phyloP scores from a whole-genome alignment of 345 rosid species.

The Punica granatum region DNA sequence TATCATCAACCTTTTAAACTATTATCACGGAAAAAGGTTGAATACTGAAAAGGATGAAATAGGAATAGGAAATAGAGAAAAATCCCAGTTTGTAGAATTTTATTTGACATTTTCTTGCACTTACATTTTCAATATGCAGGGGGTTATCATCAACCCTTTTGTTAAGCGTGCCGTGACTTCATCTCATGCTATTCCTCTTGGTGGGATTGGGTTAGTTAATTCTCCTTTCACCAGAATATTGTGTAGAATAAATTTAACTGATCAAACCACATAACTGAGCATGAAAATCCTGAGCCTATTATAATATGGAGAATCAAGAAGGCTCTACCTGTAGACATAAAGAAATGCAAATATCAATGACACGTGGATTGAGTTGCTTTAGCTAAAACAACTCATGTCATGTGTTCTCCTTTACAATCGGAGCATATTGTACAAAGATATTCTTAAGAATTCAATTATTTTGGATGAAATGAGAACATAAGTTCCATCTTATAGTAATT shows the following conservation, averaged over 20 bases:
- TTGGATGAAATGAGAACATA: background rate
- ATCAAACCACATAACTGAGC: background rate
- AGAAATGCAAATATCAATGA: background rate
- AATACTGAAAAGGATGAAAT: background rate
- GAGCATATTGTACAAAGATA: background rate
- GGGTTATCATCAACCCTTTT: constrained; percentile 56
- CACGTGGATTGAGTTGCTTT: background rate
- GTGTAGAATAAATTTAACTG: background rate
- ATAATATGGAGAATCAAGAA: background rate
- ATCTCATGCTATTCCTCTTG: constrained; percentile 73
- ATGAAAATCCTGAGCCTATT: background rate
- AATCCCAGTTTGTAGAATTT: background rate
- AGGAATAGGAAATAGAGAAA: background rate
- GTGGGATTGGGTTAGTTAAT: constrained; percentile 70
- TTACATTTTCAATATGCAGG: constrained; percentile 26
- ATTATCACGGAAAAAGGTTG: background rate
- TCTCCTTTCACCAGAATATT: constrained; percentile 3
- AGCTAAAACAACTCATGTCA: background rate
- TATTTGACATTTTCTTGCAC: constrained; percentile 1
- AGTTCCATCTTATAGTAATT: background rate
- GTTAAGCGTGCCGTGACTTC: constrained; percentile 43
- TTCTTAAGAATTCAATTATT: background rate
- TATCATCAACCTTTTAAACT: background rate
- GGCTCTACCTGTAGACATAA: background rate
- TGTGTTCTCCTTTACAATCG: background rate